Evolutionary conservation across 192 early-diverging fungal species (phyloP), one percentile per base, ranked within the genome.

Genomic region (Haplosporangium gracile): DNA sequence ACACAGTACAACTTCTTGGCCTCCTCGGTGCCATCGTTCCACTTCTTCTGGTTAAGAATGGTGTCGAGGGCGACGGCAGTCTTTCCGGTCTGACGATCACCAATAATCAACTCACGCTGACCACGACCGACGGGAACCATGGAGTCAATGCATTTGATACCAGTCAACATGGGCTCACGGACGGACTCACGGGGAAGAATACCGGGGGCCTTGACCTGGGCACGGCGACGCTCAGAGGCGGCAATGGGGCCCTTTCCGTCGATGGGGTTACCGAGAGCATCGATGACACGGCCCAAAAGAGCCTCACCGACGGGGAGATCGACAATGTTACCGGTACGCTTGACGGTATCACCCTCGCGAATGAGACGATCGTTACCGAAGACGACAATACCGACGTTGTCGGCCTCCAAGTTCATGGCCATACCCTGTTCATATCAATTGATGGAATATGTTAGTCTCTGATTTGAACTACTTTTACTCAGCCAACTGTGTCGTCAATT

Each of bases 321-420:
- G 88, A 99, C 98, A 92, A 99, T 99, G 82, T 95, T 94, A 87
- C 97, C 97, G 80, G 98, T 99, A 92, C 98, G 97, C 93, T 98
- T 98, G 91, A 99, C 97, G 74, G 97, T 98, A 90, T 99, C 98
- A 82, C 98, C 98, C 92, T 99, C 98, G 92, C 98, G 98, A 94
- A 99, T 99, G 85, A 97, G 94, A 95, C 98, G 96, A 92, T 99
- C 98, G 95, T 99, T 99, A 95, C 98, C 98, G 89, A 99, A 98
- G 45, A 99, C 97, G 92, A 99, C 98, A 93, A 99, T 96, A 99
- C 98, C 98, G 91, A 99, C 98, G 91, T 99, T 99, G 93, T 99
- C 98, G 51, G 98, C 93, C 91, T 99, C 98, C 93, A 99, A 95
- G 94, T 99, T 99, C 82, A 99, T 95, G 72, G 98, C 97, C 97